These are phyloP conservation scores for Mycosphaerelloides madeirae DNA, from an alignment of 2,329 filamentous ascomycete genomes.

Conservation along the genomic window DNA sequence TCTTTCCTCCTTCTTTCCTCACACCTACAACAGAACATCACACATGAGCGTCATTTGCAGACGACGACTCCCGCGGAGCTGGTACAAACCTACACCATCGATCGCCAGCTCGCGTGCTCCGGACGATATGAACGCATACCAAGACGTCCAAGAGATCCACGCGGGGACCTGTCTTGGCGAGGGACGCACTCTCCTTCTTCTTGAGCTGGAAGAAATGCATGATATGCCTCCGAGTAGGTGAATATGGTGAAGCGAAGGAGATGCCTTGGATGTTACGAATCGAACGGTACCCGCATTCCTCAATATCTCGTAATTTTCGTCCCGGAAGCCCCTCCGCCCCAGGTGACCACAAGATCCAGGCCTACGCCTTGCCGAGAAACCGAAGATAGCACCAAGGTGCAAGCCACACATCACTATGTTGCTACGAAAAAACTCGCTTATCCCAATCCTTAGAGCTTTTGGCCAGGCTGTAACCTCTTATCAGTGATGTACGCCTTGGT, in stretches of 20 bases:
- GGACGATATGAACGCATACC: neutral
- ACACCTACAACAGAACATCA: no score
- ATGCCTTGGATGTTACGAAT: no score
- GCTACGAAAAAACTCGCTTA: neutral
- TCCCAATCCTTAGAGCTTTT: constrained; percentile 3
- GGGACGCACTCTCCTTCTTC: neutral
- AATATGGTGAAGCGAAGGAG: no score
- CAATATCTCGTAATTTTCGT: no score
- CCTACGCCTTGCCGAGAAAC: constrained; percentile 1
- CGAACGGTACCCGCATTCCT: no score
- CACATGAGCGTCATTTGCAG: no score
- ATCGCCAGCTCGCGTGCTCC: constrained; percentile 1
- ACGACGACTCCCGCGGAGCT: no score
- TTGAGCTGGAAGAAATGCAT: neutral
- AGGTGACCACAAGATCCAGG: no score
- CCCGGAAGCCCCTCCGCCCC: no score
- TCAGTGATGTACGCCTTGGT: constrained; percentile 1
- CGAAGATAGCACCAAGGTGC: neutral
- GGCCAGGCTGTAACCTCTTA: neutral
- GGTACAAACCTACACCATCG: no score
- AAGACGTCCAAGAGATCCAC: neutral
- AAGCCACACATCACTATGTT: constrained; percentile 2
- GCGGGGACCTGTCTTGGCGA: neutral
- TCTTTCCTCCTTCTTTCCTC: no score
- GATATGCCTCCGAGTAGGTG: no score